Evolutionary conservation across 1,284 basidiomycete genomes (phyloP).

Genomic region (Rhodotorula sp.): DNA sequence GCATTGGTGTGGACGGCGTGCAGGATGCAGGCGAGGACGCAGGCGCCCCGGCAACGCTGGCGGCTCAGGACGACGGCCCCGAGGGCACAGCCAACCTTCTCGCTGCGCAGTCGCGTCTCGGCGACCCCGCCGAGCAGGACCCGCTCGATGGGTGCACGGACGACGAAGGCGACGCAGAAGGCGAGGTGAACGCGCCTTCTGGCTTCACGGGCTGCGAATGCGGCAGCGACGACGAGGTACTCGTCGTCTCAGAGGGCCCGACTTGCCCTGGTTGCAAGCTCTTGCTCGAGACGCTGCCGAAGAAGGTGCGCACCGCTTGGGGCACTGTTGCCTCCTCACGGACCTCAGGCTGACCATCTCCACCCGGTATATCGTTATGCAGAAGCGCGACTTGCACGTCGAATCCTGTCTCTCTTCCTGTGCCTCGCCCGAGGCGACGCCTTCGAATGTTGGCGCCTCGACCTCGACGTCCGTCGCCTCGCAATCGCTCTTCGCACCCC

Average conservation of each 20-base stretch:
- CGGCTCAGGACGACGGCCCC: conserved; percentile 19
- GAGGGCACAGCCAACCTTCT: conserved; percentile 2
- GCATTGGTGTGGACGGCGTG: conserved; percentile 25
- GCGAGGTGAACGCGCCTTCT: background rate
- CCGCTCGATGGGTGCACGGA: conserved; percentile 2
- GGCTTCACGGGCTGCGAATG: background rate
- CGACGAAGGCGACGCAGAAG: conserved; percentile 10
- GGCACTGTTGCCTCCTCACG: background rate
- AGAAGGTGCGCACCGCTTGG: background rate
- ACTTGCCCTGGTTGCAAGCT: conserved; percentile 5
- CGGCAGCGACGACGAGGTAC: conserved; percentile 7
- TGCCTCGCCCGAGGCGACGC: background rate
- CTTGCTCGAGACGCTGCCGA: background rate
- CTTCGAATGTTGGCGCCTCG: conserved; percentile 7
- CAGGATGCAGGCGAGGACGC: conserved; percentile 10
- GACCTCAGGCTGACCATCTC: fast-evolving
- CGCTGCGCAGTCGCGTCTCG: background rate
- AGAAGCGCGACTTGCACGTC: conserved; percentile 51
- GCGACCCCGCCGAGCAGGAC: conserved; percentile 6
- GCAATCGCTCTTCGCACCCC: conserved; percentile 15
- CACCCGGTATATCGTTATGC: background rate
- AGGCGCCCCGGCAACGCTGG: background rate
- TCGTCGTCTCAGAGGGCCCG: background rate
- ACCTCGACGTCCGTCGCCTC: conserved; percentile 9
- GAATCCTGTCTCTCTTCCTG: conserved; percentile 51